These are phyloP conservation scores for Blastobotrys petasosporus DNA, from an alignment of 1,139 yeast genomes.

Conservation along the genomic window DNA sequence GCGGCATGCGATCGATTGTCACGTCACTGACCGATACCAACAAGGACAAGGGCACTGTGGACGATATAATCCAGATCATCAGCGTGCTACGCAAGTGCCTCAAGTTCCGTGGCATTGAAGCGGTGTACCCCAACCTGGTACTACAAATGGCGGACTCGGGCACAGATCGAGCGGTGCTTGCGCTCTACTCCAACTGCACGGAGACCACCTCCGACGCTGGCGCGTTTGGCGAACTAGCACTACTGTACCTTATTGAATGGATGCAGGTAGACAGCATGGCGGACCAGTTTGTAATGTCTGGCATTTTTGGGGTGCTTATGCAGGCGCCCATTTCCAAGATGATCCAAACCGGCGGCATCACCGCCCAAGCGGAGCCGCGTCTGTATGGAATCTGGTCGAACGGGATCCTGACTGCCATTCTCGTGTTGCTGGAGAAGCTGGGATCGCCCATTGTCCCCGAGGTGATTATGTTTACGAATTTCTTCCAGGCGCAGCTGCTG, in stretches of 20 bases:
- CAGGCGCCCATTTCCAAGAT: constrained; percentile 68
- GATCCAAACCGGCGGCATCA: constrained; percentile 61
- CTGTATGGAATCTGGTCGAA: constrained; percentile 76
- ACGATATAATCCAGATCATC: constrained; percentile 59
- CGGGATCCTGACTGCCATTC: constrained; percentile 66
- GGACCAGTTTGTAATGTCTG: constrained; percentile 55
- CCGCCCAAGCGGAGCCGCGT: constrained; percentile 45
- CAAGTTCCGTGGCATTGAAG: constrained; percentile 44
- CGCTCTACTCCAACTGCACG: constrained; percentile 65
- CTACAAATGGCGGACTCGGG: constrained; percentile 51
- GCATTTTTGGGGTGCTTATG: constrained; percentile 61
- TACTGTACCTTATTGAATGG: constrained; percentile 65
- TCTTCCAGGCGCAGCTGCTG: constrained; percentile 59
- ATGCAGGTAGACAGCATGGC: constrained; percentile 60
- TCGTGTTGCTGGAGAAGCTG: constrained; percentile 54
- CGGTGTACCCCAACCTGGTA: constrained; percentile 49
- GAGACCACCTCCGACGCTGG: constrained; percentile 47
- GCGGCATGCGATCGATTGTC: constrained; percentile 29
- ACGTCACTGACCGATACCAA: constrained; percentile 22
- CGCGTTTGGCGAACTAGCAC: constrained; percentile 64
- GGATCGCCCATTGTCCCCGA: constrained; percentile 64
- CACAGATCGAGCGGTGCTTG: constrained; percentile 56
- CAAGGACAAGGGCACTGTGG: constrained; percentile 40
- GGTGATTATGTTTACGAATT: constrained; percentile 54
- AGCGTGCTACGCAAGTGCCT: constrained; percentile 58